A percentile compares a stretch with the other conserved stretches of the same genome.
Evolutionary conservation across 2,329 filamentous ascomycete species (phyloP).

Genomic region (Aureobasidium vineae): DNA sequence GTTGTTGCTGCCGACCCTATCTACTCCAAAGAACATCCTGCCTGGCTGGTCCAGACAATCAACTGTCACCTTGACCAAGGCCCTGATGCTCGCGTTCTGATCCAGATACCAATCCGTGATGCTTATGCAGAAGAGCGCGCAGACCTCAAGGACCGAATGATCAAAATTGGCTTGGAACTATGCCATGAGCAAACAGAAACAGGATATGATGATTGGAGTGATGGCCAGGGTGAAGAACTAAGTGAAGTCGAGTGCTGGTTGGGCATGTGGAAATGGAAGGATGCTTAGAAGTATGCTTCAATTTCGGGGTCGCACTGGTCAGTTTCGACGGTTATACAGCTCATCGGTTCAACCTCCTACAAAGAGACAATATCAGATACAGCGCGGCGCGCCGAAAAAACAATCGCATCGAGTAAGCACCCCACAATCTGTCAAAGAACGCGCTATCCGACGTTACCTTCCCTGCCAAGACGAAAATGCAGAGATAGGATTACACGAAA

Average conservation of each 20-base stretch:
- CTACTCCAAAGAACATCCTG: constrained; percentile 81
- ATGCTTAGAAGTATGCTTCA: constrained; percentile 1
- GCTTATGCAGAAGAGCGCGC: constrained; percentile 63
- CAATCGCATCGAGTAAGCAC: constrained; percentile 24
- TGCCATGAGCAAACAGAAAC: constrained; percentile 62
- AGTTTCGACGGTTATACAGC: not conserved
- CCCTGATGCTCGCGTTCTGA: constrained; percentile 62
- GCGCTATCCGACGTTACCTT: not conserved
- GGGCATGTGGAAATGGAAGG: constrained; percentile 56
- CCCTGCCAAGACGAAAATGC: constrained; percentile 3
- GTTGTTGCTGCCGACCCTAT: constrained; percentile 83
- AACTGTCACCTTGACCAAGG: constrained; percentile 61
- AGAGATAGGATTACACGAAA: constrained; percentile 12
- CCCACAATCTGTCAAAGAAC: constrained; percentile 13
- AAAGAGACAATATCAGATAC: not conserved
- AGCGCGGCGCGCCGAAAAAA: constrained; percentile 1
- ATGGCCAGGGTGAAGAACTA: constrained; percentile 46
- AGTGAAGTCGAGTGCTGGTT: constrained; percentile 65
- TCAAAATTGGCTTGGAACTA: constrained; percentile 51
- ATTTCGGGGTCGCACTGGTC: not conserved
- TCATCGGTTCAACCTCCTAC: not conserved
- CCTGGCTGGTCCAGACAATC: constrained; percentile 69
- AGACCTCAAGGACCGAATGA: constrained; percentile 63
- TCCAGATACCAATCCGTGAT: constrained; percentile 80
- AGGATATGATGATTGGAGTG: constrained; percentile 72